Evolutionary conservation across 192 early-diverging fungal genomes (phyloP).

Genomic region (Bifiguratus adelaidae): DNA sequence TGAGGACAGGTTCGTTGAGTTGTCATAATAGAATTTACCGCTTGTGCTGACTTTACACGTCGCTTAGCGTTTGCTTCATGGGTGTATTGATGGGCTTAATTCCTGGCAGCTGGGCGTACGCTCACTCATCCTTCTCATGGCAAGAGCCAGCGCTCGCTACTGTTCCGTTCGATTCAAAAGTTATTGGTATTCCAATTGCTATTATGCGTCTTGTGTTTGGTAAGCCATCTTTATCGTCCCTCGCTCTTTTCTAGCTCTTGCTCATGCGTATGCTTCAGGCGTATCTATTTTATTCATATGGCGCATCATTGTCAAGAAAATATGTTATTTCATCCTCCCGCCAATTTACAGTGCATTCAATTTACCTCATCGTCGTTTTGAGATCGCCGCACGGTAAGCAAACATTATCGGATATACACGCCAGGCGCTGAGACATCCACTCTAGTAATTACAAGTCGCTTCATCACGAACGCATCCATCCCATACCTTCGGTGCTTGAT

Average conservation of each 20-base stretch:
- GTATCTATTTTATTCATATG: conserved; percentile 39
- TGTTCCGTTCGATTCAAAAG: conserved; percentile 18
- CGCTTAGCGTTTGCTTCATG: conserved; percentile 44
- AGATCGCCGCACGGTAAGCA: conserved; percentile 23
- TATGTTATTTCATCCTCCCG: conserved; percentile 30
- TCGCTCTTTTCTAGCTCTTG: not conserved
- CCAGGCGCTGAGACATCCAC: not conserved
- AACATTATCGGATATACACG: not conserved
- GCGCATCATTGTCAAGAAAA: conserved; percentile 35
- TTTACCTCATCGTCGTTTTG: conserved; percentile 34
- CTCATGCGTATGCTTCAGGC: conserved; percentile 11
- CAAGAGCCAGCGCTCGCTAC: conserved; percentile 19
- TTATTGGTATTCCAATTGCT: conserved; percentile 1
- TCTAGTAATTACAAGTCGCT: conserved; percentile 21
- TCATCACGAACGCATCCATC: conserved; percentile 19
- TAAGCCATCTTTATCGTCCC: not conserved
- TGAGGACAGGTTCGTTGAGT: conserved; percentile 40
- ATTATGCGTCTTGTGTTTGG: conserved; percentile 9
- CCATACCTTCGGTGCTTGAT: conserved; percentile 27
- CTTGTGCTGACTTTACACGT: not conserved
- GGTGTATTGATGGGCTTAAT: conserved; percentile 48
- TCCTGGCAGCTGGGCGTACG: conserved; percentile 41
- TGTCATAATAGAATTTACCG: not conserved
- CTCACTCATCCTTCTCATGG: conserved; percentile 18
- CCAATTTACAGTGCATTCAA: conserved; percentile 42